Evolutionary conservation across 2,329 filamentous ascomycete species (phyloP), one percentile per base, ranked within the genome.

Genomic region (Rhynchosporium agropyri): DNA sequence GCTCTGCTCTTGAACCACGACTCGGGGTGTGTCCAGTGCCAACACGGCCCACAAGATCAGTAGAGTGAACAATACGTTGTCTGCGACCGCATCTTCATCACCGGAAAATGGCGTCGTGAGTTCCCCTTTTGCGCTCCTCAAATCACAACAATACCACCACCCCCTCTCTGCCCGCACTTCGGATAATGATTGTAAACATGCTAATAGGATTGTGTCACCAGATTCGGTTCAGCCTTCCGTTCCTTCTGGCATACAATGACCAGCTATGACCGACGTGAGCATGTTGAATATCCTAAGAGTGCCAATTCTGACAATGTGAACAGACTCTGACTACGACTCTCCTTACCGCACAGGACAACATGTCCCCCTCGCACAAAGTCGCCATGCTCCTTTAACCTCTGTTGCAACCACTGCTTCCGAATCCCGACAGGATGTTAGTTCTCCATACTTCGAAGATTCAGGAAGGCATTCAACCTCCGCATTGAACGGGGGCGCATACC

Each of bases 231-330:
- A 71, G 86, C 89, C 78, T 90, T 95, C 78, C 90, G 90, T 78
- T 90, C 90, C 66, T 94, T 99, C 80, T 99, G 95, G 95, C 95
- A 98, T 83, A 87, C 90, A 5, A 74, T 89, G 84, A 89, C 86
- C 77, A 89, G 85, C 71, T 81, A 89, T 79, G 86, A 89, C 76
- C 79, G 86, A 78, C 86, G 86, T 89, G 79, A 74, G 85, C 79
- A 58, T 65, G 63, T 40, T 48, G 51, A 56, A 58, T 57, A 62
- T 58, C 60, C 42, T 54, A 31, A 76, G 36, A 33, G 31, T 31
- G 26, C 20, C 48, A 53, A 12, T 51, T 58, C 66, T 90, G 84
- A 89, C 63, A 9, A 59, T 58, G 48, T 68, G 68, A 67, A 71
- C 65, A 96, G 95, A 99, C 80, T 96, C 95, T 68, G 89, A 88